phyloP scores from a whole-genome alignment of 768 basidiomycete species.

The Leccinum imitatum region DNA sequence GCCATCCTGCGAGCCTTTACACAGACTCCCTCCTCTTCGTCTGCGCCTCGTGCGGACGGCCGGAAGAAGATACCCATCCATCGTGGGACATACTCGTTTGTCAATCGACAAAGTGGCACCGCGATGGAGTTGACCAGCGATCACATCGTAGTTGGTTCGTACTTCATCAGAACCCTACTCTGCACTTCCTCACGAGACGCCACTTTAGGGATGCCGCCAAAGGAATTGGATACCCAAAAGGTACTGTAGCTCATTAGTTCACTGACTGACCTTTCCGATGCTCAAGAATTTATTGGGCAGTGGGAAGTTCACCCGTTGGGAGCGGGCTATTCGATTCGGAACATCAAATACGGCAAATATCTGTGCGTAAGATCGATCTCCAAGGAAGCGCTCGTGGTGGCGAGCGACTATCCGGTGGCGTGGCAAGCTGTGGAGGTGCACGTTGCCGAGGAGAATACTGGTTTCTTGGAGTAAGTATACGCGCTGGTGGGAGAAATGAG shows the following conservation, averaged over 20 bases:
- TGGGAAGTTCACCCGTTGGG: conserved; percentile 32
- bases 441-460: conserved; percentile 26
- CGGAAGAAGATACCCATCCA: conserved; percentile 27
- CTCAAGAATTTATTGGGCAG: conserved; percentile 4
- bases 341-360: conserved; percentile 33
- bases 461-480: conserved; percentile 28
- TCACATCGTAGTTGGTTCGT: conserved; percentile 25
- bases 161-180: neutral
- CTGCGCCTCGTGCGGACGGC: conserved; percentile 11
- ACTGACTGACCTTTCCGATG: neutral
- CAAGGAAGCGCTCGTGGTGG: conserved; percentile 23
- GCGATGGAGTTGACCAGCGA: conserved; percentile 31
- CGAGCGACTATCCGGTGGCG: conserved; percentile 30
- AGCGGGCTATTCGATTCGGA: conserved; percentile 32
- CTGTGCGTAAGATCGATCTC: conserved; percentile 26
- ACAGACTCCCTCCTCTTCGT: conserved; percentile 12
- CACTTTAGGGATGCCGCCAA: conserved; percentile 30
- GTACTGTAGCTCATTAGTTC: neutral
- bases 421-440: conserved; percentile 29
- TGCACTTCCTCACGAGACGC: conserved; percentile 1
- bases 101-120: conserved; percentile 34
- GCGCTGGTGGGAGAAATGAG: neutral
- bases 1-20: conserved; percentile 24
- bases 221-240: conserved; percentile 30
- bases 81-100: conserved; percentile 32